phyloP scores from a whole-genome alignment of 306 rosid species.

The Elaeagnus macrophylla region DNA sequence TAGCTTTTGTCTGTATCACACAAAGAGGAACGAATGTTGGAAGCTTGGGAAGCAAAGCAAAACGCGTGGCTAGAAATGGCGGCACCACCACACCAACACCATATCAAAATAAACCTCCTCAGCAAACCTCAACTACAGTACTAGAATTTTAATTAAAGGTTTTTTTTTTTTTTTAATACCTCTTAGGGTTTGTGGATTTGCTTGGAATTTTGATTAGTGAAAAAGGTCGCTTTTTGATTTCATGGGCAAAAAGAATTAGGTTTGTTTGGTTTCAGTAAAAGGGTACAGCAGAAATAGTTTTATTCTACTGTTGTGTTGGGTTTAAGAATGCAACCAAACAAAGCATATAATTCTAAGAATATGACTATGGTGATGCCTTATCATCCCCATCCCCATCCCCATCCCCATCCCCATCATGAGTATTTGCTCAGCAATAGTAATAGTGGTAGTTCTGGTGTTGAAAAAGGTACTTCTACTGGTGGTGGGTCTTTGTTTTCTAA shows the following conservation, averaged over 20 bases:
- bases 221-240: conserved; percentile 10
- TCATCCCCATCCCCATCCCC: neutral
- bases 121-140: neutral
- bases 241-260: conserved; percentile 25
- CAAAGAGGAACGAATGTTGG: conserved; percentile 28
- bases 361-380: conserved; percentile 17
- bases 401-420: too few species aligned
- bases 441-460: neutral
- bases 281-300: conserved; percentile 14
- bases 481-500: conserved; percentile 16
- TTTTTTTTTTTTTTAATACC: neutral
- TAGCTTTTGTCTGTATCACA: conserved; percentile 21
- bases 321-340: conserved; percentile 22
- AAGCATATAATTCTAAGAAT: conserved; percentile 11
- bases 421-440: neutral
- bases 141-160: conserved; percentile 17
- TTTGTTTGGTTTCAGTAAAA: conserved; percentile 19
- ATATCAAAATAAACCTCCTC: conserved; percentile 9
- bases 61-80: conserved; percentile 25
- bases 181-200: conserved; percentile 5
- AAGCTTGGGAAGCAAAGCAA: conserved; percentile 24
- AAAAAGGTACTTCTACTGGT: neutral
- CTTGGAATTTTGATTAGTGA: conserved; percentile 1
- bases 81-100: conserved; percentile 16
- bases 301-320: conserved; percentile 26